phyloP scores from a whole-genome alignment of 345 rosid species.

The Lepidium africanum region DNA sequence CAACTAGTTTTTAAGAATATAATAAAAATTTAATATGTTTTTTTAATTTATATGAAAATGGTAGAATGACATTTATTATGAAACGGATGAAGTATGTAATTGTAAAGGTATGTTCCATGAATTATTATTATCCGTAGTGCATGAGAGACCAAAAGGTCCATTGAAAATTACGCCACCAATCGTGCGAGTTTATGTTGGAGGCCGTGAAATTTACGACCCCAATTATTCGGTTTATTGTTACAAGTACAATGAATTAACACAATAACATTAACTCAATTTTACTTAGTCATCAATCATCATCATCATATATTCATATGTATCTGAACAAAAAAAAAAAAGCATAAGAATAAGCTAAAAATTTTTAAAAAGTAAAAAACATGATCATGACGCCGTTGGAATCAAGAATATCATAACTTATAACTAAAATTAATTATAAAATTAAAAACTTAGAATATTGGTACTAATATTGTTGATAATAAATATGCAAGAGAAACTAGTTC shows the following conservation, averaged over 20 bases:
- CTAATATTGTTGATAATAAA: background rate
- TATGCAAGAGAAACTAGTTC: background rate
- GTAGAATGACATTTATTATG: too few relatives aligned
- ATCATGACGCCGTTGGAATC: background rate
- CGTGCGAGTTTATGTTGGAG: constrained; percentile 8
- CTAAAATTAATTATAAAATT: background rate
- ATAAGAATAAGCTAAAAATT: background rate
- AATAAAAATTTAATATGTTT: too few relatives aligned
- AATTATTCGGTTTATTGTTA: background rate
- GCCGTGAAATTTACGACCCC: background rate
- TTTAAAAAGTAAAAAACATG: background rate
- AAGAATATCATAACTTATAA: background rate
- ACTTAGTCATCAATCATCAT: background rate
- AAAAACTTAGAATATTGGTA: background rate
- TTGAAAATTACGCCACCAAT: constrained; percentile 10
- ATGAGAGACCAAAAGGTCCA: background rate
- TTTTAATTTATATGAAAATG: too few relatives aligned
- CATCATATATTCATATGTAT: background rate
- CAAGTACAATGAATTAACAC: too few relatives aligned
- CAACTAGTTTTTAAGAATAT: too few relatives aligned
- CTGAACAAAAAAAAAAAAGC: background rate
- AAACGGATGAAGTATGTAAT: too few relatives aligned
- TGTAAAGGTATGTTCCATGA: background rate
- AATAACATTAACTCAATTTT: too few relatives aligned
- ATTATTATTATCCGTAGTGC: background rate